These are phyloP conservation scores for Microdochium bolleyi DNA, from an alignment of 2,329 filamentous ascomycete species.

Conservation along the genomic window DNA sequence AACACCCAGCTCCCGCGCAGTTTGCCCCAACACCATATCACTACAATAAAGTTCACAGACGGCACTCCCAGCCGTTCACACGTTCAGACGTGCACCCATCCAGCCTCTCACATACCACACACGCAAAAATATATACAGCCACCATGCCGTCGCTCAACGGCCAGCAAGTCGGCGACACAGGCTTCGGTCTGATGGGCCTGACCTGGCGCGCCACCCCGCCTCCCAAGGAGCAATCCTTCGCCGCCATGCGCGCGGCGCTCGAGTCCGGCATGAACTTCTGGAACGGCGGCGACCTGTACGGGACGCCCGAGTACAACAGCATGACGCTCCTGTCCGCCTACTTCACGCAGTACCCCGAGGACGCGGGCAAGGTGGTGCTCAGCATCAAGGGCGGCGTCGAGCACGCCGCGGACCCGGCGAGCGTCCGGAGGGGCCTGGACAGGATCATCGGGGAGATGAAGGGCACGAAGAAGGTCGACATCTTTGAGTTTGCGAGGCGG, in stretches of 20 bases:
- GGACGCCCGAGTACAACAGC: constrained; percentile 39
- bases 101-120: not conserved
- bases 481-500: constrained; percentile 44
- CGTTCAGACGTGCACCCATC: no score
- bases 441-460: constrained; percentile 31
- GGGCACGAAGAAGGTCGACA: constrained; percentile 41
- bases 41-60: no score
- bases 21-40: no score
- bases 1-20: no score
- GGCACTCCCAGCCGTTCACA: no score
- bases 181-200: constrained; percentile 16
- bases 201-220: constrained; percentile 18
- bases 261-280: constrained; percentile 30
- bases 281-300: constrained; percentile 51
- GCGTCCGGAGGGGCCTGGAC: constrained; percentile 41
- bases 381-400: constrained; percentile 47
- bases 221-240: constrained; percentile 31
- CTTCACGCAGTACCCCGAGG: constrained; percentile 47
- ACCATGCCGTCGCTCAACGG: constrained; percentile 43
- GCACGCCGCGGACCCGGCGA: constrained; percentile 31
- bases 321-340: constrained; percentile 44
- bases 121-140: no score
- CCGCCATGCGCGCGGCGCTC: constrained; percentile 39
- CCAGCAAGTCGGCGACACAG: constrained; percentile 36
- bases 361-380: constrained; percentile 46